Evolutionary conservation across 75 land plant genomes (phyloP).

Genomic region (Picea glauca): DNA sequence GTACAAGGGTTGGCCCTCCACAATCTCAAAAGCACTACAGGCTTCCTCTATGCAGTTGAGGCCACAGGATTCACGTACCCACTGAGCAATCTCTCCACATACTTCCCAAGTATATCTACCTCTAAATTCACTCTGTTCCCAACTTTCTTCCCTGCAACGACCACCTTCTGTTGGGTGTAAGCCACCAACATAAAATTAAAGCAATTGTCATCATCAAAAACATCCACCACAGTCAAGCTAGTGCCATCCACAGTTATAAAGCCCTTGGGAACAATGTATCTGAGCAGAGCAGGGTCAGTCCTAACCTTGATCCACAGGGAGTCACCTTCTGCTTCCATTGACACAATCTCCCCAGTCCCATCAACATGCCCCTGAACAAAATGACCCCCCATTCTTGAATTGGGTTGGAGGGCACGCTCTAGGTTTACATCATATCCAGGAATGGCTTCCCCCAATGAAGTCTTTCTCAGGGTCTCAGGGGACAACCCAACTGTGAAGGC

Average conservation of each 20-base stretch:
- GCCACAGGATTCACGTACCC: conserved; percentile 15
- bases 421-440: conserved; percentile 65
- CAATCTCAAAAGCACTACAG: neutral
- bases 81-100: conserved; percentile 82
- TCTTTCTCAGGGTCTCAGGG: conserved; percentile 83
- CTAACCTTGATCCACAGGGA: conserved; percentile 91
- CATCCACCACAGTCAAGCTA: conserved; percentile 91
- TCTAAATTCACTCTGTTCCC: conserved; percentile 90
- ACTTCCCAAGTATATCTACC: conserved; percentile 93
- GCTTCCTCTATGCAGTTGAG: neutral
- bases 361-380: conserved; percentile 99
- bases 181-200: conserved; percentile 94
- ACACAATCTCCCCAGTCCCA: conserved; percentile 84
- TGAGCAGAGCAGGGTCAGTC: conserved; percentile 46
- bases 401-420: conserved; percentile 72
- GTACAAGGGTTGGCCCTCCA: neutral
- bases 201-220: conserved; percentile 70
- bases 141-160: conserved; percentile 79
- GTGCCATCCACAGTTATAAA: conserved; percentile 95
- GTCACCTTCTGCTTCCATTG: conserved; percentile 59
- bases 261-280: conserved; percentile 86
- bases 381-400: conserved; percentile 88
- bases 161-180: conserved; percentile 86
- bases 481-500: conserved; percentile 78
- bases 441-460: conserved; percentile 59